These are phyloP conservation scores for Claviceps pazoutovae DNA, from an alignment of 2,329 filamentous ascomycete genomes.

Conservation along the genomic window DNA sequence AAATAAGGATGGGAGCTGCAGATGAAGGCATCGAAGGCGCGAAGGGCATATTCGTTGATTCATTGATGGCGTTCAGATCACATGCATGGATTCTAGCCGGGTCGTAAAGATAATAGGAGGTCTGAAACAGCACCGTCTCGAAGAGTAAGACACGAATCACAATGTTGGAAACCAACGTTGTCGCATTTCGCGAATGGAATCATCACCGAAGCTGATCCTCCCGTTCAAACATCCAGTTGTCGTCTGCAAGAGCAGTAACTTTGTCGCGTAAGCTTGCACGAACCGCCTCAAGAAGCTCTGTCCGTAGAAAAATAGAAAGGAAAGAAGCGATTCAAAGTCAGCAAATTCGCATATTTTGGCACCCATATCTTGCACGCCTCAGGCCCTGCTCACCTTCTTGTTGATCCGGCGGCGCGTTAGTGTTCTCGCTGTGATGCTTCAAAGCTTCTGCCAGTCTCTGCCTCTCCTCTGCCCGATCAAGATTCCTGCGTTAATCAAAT, in stretches of 20 bases:
- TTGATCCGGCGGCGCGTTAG: slow-evolving; percentile 42
- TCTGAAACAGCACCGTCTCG: background rate
- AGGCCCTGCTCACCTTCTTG: slow-evolving; percentile 42
- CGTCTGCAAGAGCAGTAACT: slow-evolving; percentile 60
- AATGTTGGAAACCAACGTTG: too few relatives aligned
- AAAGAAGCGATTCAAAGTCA: background rate
- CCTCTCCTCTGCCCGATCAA: slow-evolving; percentile 33
- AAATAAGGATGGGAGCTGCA: background rate
- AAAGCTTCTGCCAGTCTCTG: slow-evolving; percentile 48
- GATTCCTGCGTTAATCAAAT: background rate
- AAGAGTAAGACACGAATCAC: slow-evolving; percentile 10
- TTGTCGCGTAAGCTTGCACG: slow-evolving; percentile 58
- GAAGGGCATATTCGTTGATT: slow-evolving; percentile 3
- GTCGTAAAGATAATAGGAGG: too few relatives aligned
- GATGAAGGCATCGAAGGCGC: too few relatives aligned
- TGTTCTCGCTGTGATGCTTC: slow-evolving; percentile 44
- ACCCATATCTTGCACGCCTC: background rate
- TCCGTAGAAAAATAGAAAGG: background rate
- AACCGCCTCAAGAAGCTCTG: slow-evolving; percentile 57
- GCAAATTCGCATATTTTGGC: background rate
- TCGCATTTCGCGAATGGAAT: background rate
- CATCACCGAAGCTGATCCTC: slow-evolving; percentile 37
- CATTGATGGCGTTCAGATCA: background rate
- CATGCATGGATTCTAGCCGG: too few relatives aligned
- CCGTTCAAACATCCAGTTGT: slow-evolving; percentile 83